A percentile compares a stretch with the other conserved stretches of the same genome.
Evolutionary conservation across 139 green algal genomes (phyloP).

Genomic region (Tetraselmis striata): DNA sequence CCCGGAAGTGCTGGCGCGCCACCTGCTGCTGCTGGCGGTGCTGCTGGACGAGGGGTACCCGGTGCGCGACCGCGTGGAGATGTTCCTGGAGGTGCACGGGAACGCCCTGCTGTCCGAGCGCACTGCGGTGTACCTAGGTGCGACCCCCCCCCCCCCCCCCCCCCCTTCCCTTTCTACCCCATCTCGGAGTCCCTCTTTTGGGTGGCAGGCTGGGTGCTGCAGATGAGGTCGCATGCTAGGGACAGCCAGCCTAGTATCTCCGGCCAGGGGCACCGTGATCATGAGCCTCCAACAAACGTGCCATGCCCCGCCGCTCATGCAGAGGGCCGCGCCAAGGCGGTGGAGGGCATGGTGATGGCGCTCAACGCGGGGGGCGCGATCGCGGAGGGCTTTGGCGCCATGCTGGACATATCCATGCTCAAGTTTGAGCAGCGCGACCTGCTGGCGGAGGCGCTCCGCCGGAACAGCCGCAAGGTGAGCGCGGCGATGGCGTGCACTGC

Average conservation of each 20-base stretch:
- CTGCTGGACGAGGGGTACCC: slow-evolving; percentile 43
- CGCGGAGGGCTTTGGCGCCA: not conserved
- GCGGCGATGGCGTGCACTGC: too few relatives aligned
- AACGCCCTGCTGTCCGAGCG: slow-evolving; percentile 48
- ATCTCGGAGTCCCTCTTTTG: not conserved
- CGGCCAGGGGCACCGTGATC: too few relatives aligned
- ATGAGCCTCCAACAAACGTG: too few relatives aligned
- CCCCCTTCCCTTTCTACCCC: too few relatives aligned
- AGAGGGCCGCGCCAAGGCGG: slow-evolving; percentile 10
- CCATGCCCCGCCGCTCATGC: too few relatives aligned
- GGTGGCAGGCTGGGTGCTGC: too few relatives aligned
- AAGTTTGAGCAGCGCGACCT: slow-evolving; percentile 28
- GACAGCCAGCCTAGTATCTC: too few relatives aligned
- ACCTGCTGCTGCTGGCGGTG: slow-evolving; percentile 54
- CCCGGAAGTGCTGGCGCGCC: slow-evolving; percentile 51
- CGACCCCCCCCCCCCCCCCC: not conserved
- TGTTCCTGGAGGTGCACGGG: slow-evolving; percentile 62
- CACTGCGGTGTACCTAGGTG: slow-evolving; percentile 46
- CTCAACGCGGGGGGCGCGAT: slow-evolving; percentile 3
- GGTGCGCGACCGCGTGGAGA: slow-evolving; percentile 29
- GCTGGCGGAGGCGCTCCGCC: slow-evolving; percentile 27
- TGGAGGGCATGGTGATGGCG: slow-evolving; percentile 33
- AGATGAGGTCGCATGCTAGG: slow-evolving; percentile 21
- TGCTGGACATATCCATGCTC: slow-evolving; percentile 35
- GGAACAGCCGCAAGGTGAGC: slow-evolving; percentile 16